Conservation (phyloP, 2,329 filamentous ascomycete species). For the Aspergillus tanneri region DNA sequence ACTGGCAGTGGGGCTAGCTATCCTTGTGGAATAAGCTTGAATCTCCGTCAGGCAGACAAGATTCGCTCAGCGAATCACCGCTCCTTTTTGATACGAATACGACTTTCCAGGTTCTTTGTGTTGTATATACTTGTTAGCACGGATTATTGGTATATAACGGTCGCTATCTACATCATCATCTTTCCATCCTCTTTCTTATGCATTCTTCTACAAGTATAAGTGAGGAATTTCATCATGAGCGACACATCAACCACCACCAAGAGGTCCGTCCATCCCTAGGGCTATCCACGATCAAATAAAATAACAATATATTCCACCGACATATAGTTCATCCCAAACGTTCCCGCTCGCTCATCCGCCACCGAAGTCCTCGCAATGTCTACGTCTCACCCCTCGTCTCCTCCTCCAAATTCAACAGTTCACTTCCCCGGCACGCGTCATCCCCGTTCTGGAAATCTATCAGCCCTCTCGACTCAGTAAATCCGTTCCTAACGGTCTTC, state of each 20-base stretch:
- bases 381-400: conserved; percentile 30
- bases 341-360: conserved; percentile 34
- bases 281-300: too few relatives aligned
- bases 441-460: conserved; percentile 34
- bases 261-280: too few relatives aligned
- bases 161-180: too few relatives aligned
- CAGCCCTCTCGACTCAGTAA: conserved; percentile 29
- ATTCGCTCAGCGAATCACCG: neutral
- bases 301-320: too few relatives aligned
- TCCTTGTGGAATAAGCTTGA: neutral
- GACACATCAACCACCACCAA: neutral
- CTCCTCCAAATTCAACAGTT: conserved; percentile 37
- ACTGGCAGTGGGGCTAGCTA: too few relatives aligned
- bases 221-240: neutral
- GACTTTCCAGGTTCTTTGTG: too few relatives aligned
- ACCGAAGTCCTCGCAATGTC: conserved; percentile 26
- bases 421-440: conserved; percentile 18
- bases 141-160: too few relatives aligned
- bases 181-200: neutral
- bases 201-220: too few relatives aligned
- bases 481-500: conserved; percentile 17
- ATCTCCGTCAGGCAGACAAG: neutral
- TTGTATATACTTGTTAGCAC: too few relatives aligned
- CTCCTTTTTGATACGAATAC: neutral
- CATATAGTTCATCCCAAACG: conserved; percentile 24